Evolutionary conservation across 2,329 filamentous ascomycete species (phyloP).

Genomic region (Sarocladium kiliense): DNA sequence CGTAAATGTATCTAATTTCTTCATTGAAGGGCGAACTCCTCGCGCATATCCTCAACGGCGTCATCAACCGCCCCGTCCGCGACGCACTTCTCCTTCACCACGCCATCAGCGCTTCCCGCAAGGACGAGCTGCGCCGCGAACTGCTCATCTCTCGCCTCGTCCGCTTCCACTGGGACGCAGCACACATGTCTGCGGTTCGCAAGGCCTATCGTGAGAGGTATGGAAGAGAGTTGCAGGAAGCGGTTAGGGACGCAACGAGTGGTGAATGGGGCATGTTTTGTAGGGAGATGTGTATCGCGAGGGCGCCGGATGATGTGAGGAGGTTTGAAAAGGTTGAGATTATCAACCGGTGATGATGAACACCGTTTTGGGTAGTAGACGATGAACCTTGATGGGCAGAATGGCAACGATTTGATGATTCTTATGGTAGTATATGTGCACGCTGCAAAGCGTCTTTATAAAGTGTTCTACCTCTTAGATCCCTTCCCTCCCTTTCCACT

Average conservation of each 20-base stretch:
- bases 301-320: constrained; percentile 56
- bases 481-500: constrained; percentile 36
- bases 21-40: constrained; percentile 76
- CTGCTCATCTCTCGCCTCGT: constrained; percentile 84
- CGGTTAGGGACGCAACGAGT: constrained; percentile 70
- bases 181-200: constrained; percentile 77
- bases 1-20: too few relatives aligned
- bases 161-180: constrained; percentile 85
- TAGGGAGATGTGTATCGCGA: constrained; percentile 59
- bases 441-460: not conserved
- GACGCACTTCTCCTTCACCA: constrained; percentile 89
- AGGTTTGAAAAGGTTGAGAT: constrained; percentile 37
- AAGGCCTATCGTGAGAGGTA: constrained; percentile 76
- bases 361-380: not conserved
- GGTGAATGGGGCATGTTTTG: constrained; percentile 77
- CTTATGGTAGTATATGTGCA: not conserved
- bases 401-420: too few relatives aligned
- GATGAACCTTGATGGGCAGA: not conserved
- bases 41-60: constrained; percentile 90
- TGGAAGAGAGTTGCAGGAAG: constrained; percentile 65
- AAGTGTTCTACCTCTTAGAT: constrained; percentile 37
- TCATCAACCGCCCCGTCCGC: constrained; percentile 91
- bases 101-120: constrained; percentile 70
- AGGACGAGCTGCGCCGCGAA: constrained; percentile 72
- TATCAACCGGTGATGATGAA: not conserved